Evolutionary conservation across 305 asterid genomes (phyloP).

Genomic region (Fraxinus nigra): DNA sequence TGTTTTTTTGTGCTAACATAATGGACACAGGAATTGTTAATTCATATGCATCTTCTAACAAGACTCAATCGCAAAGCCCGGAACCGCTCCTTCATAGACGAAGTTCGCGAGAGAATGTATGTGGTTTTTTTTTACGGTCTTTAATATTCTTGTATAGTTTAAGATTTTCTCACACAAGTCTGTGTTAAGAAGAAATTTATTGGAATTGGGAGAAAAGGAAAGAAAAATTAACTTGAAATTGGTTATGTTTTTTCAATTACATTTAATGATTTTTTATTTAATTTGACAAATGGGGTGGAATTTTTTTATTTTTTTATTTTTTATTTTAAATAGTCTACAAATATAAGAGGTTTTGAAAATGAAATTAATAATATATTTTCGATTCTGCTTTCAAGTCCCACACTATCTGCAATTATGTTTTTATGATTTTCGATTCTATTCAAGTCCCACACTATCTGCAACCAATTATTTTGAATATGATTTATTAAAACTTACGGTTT

Average conservation of each 20-base stretch:
- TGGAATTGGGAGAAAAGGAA: neutral
- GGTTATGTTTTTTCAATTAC: neutral
- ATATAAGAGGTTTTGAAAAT: neutral
- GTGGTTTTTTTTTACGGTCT: neutral
- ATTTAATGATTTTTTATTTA: no score
- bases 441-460: no score
- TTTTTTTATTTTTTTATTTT: no score
- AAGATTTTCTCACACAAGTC: neutral
- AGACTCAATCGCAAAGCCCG: slow-evolving; percentile 33
- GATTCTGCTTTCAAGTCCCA: no score
- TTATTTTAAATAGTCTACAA: no score
- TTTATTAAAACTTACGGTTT: no score
- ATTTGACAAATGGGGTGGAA: no score
- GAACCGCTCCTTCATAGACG: slow-evolving; percentile 38
- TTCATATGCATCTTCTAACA: slow-evolving; percentile 26
- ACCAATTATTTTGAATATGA: neutral
- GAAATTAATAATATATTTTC: neutral
- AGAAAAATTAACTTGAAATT: neutral
- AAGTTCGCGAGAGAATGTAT: slow-evolving; percentile 41
- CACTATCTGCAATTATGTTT: no score
- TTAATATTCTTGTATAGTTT: neutral
- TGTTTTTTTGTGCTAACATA: slow-evolving; percentile 18
- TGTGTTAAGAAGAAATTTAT: neutral
- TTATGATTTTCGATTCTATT: no score
- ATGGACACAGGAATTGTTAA: slow-evolving; percentile 47